A percentile compares a stretch with the other conserved stretches of the same genome.
These are phyloP conservation scores for Henningerozyma blattae DNA, from an alignment of 805 yeast genomes.

Conservation along the genomic window DNA sequence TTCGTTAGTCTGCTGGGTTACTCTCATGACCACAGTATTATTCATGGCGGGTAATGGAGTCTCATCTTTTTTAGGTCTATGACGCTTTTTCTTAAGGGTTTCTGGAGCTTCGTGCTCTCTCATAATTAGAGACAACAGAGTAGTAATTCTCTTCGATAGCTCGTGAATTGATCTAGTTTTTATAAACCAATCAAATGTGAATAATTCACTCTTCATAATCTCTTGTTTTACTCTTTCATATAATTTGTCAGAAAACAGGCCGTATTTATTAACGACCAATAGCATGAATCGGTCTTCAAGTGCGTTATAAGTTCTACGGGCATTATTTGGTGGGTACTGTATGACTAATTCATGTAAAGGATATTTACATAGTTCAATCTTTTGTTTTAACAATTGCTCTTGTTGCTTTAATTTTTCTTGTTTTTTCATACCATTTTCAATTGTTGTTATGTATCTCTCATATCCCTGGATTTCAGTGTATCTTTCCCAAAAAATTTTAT, in stretches of 20 bases:
- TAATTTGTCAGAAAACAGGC: constrained; percentile 46
- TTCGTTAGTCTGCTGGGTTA: background rate
- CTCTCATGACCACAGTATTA: background rate
- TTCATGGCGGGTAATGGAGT: background rate
- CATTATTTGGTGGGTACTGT: constrained; percentile 74
- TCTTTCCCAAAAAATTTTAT: constrained; percentile 51
- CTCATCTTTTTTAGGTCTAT: constrained; percentile 5
- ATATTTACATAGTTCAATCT: constrained; percentile 40
- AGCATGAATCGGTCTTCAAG: constrained; percentile 61
- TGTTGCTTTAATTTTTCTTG: constrained; percentile 42
- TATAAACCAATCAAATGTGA: constrained; percentile 65
- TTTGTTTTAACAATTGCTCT: constrained; percentile 39
- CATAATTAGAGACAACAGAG: constrained; percentile 54
- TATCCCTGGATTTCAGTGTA: constrained; percentile 52
- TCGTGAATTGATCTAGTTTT: constrained; percentile 63
- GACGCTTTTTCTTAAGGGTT: constrained; percentile 37
- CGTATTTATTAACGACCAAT: constrained; percentile 49
- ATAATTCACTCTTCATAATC: constrained; percentile 43
- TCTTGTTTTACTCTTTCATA: constrained; percentile 57
- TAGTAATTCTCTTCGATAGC: constrained; percentile 53
- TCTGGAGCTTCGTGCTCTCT: constrained; percentile 58
- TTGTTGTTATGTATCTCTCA: constrained; percentile 59
- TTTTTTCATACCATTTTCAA: constrained; percentile 64
- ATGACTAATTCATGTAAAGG: constrained; percentile 54
- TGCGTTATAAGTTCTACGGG: constrained; percentile 59